Evolutionary conservation across 345 rosid genomes (phyloP).

Genomic region (Raphanus sativus): DNA sequence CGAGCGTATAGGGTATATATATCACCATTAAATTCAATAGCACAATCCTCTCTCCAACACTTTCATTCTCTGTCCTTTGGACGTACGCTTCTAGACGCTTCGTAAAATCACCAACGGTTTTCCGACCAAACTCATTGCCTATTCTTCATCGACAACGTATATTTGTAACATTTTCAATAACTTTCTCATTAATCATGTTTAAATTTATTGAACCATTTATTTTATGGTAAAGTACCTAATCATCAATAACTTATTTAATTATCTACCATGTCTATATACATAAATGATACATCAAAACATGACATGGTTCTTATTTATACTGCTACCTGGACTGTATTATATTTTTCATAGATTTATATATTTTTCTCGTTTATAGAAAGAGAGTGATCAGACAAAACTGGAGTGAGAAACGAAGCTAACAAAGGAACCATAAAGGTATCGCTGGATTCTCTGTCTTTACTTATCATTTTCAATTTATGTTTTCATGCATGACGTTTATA

Average conservation of each 20-base stretch:
- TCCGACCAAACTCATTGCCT: not conserved
- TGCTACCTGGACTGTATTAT: not conserved
- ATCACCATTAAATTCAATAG: not conserved
- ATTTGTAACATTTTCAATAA: not conserved
- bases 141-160: not conserved
- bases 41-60: slow-evolving; percentile 1
- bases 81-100: not conserved
- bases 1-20: not conserved
- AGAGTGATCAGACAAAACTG: not conserved
- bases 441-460: not conserved
- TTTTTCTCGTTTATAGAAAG: slow-evolving; percentile 7
- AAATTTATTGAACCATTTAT: not conserved
- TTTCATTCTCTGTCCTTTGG: not conserved
- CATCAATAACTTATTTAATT: not conserved
- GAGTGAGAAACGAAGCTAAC: slow-evolving; percentile 4
- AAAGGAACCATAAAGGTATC: slow-evolving; percentile 5
- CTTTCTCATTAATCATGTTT: slow-evolving; percentile 3
- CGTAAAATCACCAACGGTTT: slow-evolving; percentile 15
- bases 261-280: not conserved
- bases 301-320: not conserved
- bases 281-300: slow-evolving; percentile 3
- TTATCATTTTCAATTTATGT: not conserved
- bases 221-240: not conserved
- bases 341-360: not conserved
- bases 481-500: not conserved